phyloP scores from a whole-genome alignment of 257 asterid species.

The Solanum megistacrolobum region DNA sequence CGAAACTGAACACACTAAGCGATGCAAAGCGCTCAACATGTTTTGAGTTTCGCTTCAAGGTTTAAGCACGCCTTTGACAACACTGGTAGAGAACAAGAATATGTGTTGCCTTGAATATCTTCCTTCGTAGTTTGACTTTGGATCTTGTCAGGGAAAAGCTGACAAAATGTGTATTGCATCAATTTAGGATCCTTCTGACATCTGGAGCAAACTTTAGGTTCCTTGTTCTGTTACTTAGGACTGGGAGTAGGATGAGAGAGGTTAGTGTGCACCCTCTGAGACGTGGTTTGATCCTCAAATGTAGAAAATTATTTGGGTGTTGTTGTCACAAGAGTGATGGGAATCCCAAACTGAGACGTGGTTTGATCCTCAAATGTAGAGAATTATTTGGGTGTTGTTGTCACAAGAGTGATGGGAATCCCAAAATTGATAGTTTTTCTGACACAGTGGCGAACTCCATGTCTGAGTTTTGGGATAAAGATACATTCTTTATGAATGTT shows the following conservation, averaged over 20 bases:
- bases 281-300: neutral
- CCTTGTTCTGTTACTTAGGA: neutral
- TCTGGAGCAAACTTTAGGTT: neutral
- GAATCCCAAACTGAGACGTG: neutral
- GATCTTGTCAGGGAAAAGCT: neutral
- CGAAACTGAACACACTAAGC: neutral
- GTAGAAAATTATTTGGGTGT: neutral
- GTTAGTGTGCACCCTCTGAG: neutral
- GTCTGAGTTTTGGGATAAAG: neutral
- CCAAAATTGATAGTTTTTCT: neutral
- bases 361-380: neutral
- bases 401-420: neutral
- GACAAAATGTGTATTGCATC: neutral
- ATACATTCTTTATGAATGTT: neutral
- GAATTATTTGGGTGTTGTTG: neutral
- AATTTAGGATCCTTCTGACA: neutral
- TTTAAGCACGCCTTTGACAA: neutral
- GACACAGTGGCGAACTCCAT: neutral
- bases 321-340: neutral
- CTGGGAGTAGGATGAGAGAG: neutral
- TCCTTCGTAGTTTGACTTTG: neutral
- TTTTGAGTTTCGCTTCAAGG: neutral
- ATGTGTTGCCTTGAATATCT: neutral
- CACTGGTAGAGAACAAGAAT: neutral
- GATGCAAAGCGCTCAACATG: neutral